Base-by-base conservation (phyloP, 306 rosid species). In the Medicago arabica region DNA sequence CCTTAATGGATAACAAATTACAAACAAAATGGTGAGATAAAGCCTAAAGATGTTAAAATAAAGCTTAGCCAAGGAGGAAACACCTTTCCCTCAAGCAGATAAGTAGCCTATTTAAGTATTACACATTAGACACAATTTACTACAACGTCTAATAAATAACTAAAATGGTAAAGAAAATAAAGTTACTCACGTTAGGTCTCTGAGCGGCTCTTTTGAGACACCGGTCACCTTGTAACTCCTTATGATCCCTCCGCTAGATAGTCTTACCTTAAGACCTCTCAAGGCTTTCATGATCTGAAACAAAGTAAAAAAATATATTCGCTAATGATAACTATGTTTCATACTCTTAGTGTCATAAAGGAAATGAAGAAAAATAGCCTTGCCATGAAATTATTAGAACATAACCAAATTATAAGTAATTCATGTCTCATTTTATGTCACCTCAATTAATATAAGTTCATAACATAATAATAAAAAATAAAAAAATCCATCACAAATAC, bases 281-380 rank as follows among this genome's bases (percentile, higher is more conserved):
- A 95, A 55, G 2, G 83, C 82, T 25, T 15, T 92, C 61, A 69
- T 88, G 23, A 92, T 19, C 99, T 92, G 85, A 31, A 41, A 43
- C 21, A 57, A 39, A 31, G 21, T 15, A 21, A 16, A 66, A 66
- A 44, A 11, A 18, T 1, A 53, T 1, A 16, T 9, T 25, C 44
- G 12, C 15, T 13, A 43, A 18, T 36, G 5, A 17, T 11, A 7
- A 36, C 19, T 15, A 9, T 9, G 14, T 31, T 21, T 31, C 11
- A 50, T 15, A 50, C 7, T 50, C 55, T 50, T n/a, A 0, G n/a
- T 57, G 15, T 23, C 14, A 10, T 8, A 2, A 23, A 10, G 40
- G 31, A 3, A 28, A 60, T 25, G 31, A 7, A 25, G 40, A 60
- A 60, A 60, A 60, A n/a, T 13, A 60, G 16, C 41, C 4, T 28